Percentiles rank a stretch among this genome's conserved stretches.
These are phyloP conservation scores for Suhomyces terraborum DNA, from an alignment of 1,139 yeast species.

Conservation along the genomic window DNA sequence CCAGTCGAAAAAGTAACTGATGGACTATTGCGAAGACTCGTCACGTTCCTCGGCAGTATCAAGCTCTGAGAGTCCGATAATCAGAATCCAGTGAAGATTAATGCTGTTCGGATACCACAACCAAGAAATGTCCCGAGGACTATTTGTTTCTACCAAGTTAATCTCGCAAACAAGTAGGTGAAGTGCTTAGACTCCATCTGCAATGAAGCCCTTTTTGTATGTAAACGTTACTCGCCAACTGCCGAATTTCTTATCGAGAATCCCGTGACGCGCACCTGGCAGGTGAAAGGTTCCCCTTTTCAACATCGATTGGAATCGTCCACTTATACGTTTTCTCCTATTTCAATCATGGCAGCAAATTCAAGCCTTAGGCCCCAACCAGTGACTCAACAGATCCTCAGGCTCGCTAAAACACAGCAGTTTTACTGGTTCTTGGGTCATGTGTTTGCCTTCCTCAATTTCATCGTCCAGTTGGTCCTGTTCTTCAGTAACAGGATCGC, in stretches of 20 bases:
- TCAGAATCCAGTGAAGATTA: no score
- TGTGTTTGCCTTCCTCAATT: constrained; percentile 39
- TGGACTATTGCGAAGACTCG: background rate
- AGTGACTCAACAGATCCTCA: constrained; percentile 14
- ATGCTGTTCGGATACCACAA: no score
- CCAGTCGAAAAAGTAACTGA: background rate
- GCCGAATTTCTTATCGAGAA: background rate
- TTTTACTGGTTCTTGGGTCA: constrained; percentile 59
- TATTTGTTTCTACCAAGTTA: no score
- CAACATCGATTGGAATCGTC: constrained; percentile 3
- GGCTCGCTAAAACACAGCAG: constrained; percentile 42
- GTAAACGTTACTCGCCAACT: background rate
- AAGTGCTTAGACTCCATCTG: no score
- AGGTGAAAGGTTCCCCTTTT: constrained; percentile 5
- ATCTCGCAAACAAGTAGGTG: no score
- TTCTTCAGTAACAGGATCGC: constrained; percentile 33
- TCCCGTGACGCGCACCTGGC: constrained; percentile 7
- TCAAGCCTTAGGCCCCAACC: constrained; percentile 17
- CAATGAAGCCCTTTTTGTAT: no score
- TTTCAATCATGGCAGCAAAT: constrained; percentile 6
- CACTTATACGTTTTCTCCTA: background rate
- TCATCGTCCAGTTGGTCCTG: constrained; percentile 33
- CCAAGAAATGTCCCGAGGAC: no score
- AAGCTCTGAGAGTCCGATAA: background rate
- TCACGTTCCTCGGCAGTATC: background rate